These are phyloP conservation scores for Terana coerulea DNA, from an alignment of 768 basidiomycete species.

Conservation along the genomic window DNA sequence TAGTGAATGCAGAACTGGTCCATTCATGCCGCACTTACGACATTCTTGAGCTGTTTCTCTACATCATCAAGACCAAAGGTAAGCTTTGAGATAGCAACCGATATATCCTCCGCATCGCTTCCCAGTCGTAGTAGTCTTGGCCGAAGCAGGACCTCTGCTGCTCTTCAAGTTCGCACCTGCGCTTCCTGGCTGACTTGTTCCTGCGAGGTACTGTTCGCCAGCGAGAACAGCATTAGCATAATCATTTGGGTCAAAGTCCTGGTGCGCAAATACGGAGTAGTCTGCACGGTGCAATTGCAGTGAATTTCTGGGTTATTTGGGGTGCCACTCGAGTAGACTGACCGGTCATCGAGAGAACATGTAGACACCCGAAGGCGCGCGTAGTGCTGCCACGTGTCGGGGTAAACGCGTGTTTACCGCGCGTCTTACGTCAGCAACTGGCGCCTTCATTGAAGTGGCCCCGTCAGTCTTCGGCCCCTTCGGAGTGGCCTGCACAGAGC, in stretches of 20 bases:
- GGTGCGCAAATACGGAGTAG: constrained; percentile 67
- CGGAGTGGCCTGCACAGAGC: no score
- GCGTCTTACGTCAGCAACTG: background rate
- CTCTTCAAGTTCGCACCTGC: constrained; percentile 32
- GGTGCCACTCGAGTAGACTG: no score
- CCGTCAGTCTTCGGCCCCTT: no score
- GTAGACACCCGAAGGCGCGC: background rate
- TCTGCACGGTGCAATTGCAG: constrained; percentile 39
- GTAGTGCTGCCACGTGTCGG: background rate
- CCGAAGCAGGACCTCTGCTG: constrained; percentile 41
- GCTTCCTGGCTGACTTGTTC: constrained; percentile 31
- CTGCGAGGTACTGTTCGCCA: constrained; percentile 67
- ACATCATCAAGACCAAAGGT: constrained; percentile 89
- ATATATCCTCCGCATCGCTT: constrained; percentile 72
- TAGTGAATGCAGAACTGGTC: background rate
- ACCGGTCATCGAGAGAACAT: constrained; percentile 7
- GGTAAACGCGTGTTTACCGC: background rate
- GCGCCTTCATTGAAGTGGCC: no score
- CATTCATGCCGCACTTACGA: constrained; percentile 49
- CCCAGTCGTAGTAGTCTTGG: background rate
- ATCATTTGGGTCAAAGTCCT: constrained; percentile 81
- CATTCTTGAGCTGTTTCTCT: constrained; percentile 79
- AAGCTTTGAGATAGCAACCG: constrained; percentile 83
- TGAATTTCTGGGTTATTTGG: background rate
- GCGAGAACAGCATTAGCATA: constrained; percentile 91